Base-by-base conservation (phyloP, 2,329 filamentous ascomycete species). In the Monosporascus sp. region DNA sequence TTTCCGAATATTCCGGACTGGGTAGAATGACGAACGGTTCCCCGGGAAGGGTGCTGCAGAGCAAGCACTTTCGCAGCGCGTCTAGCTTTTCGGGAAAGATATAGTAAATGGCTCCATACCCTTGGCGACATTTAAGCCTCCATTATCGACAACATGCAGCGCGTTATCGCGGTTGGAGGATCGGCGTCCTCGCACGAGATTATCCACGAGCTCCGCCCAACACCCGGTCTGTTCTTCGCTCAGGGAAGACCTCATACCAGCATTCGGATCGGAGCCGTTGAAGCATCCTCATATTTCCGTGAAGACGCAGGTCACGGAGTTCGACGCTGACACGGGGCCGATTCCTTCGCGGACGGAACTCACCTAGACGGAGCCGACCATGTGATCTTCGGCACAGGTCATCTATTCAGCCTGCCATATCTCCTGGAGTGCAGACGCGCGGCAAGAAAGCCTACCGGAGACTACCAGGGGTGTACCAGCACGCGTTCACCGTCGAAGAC, bases 61-160 rank as follows among this genome's bases (percentile, higher is more conserved):
- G 88, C 1, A 92, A 90, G 63, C 80, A 81, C 56, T 93, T 89
- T 62, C 79, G 87, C 14, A 77, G 36, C 3, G 43, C 54, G 5
- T 50, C 49, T 24, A 50, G 51, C 17, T 58, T 67, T 48, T 58
- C 53, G 48, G 70, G 62, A 14, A 74, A 73, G 61, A 65, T 67
- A 25, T 51, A 50, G 8, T 14, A 31, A 36, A 37, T 27, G 39
- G 35, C 22, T 24, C 25, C 9, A 7, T 36, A 22, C 14, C 18
- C 41, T 46, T 35, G n/a, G 17, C 27, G 27, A 11, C 27, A 3
- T 27, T 27, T 27, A 27, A 27, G 2, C 17, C 20, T 17, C 15
- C 17, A 44, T 25, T 37, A 35, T 27, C 17, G 20, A 45, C 22
- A 47, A 60, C 45, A 17, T 3, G 48, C 38, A 81, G 77, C 72